Evolutionary conservation across 768 basidiomycete genomes (phyloP).

Genomic region (Melanogaster broomeanus): DNA sequence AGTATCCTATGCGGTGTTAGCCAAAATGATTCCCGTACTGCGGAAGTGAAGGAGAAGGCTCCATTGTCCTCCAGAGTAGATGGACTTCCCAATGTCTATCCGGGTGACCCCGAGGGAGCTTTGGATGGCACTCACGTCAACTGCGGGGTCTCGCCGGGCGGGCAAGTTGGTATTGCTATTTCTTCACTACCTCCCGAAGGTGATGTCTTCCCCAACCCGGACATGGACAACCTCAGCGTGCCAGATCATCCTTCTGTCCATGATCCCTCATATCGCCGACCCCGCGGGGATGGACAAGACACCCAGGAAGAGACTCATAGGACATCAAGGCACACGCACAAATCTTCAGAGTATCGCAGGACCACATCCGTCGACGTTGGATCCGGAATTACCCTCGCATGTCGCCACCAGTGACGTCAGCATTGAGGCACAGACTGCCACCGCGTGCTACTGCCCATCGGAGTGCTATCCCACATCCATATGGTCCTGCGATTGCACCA

Average conservation of each 20-base stretch:
- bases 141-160: constrained; percentile 26
- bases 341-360: constrained; percentile 40
- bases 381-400: constrained; percentile 15
- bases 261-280: constrained; percentile 17
- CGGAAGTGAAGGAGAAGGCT: constrained; percentile 22
- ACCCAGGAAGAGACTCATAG: constrained; percentile 1
- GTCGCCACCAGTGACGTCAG: constrained; percentile 30
- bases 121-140: background rate
- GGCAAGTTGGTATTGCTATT: constrained; percentile 46
- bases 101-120: background rate
- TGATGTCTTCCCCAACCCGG: constrained; percentile 6
- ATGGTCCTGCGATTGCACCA: constrained; percentile 8
- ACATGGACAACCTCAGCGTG: constrained; percentile 17
- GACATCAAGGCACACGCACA: constrained; percentile 19
- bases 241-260: constrained; percentile 41
- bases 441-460: constrained; percentile 28
- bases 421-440: constrained; percentile 38
- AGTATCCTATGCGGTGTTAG: constrained; percentile 27
- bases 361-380: constrained; percentile 39
- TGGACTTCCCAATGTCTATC: constrained; percentile 21
- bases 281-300: background rate
- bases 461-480: constrained; percentile 32
- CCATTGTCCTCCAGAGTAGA: constrained; percentile 25
- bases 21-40: constrained; percentile 24
- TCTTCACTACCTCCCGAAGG: constrained; percentile 36